Evolutionary conservation across 2,329 filamentous ascomycete species (phyloP).

Genomic region (Massarina eburnea): DNA sequence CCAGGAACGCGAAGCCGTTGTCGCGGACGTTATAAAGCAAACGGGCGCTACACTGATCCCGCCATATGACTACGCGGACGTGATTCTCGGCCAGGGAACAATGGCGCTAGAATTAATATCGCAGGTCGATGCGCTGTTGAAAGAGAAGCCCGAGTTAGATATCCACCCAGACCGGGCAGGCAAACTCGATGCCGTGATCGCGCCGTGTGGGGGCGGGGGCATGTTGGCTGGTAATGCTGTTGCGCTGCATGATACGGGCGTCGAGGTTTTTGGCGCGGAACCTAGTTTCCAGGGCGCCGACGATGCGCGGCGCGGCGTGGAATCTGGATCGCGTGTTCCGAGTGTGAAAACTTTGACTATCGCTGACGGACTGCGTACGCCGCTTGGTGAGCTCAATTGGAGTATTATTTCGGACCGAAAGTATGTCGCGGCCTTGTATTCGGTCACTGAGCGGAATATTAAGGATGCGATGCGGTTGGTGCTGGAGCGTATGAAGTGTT

Average conservation of each 20-base stretch:
- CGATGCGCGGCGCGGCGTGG: conserved; percentile 74
- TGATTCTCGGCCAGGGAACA: conserved; percentile 93
- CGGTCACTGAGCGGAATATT: conserved; percentile 82
- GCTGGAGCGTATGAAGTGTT: conserved; percentile 83
- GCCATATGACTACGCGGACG: conserved; percentile 89
- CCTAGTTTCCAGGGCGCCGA: conserved; percentile 81
- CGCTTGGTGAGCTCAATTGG: conserved; percentile 77
- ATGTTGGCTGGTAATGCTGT: conserved; percentile 83
- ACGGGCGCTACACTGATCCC: conserved; percentile 81
- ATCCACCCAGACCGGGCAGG: conserved; percentile 14
- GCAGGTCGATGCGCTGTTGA: conserved; percentile 64
- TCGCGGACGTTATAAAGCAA: conserved; percentile 65
- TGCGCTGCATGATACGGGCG: conserved; percentile 69
- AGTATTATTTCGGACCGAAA: conserved; percentile 68
- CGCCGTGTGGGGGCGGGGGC: conserved; percentile 85
- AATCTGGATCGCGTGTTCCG: conserved; percentile 63
- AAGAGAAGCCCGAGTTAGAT: conserved; percentile 14
- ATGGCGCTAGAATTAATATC: conserved; percentile 77
- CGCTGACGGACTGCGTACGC: conserved; percentile 85
- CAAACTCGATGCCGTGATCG: conserved; percentile 61
- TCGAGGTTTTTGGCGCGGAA: conserved; percentile 83
- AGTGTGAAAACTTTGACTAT: conserved; percentile 76
- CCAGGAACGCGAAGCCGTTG: conserved; percentile 77
- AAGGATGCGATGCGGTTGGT: conserved; percentile 73
- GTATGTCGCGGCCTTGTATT: conserved; percentile 72